Evolutionary conservation across 1,284 basidiomycete species (phyloP).

Genomic region (Exobasidium cylindrosporum): DNA sequence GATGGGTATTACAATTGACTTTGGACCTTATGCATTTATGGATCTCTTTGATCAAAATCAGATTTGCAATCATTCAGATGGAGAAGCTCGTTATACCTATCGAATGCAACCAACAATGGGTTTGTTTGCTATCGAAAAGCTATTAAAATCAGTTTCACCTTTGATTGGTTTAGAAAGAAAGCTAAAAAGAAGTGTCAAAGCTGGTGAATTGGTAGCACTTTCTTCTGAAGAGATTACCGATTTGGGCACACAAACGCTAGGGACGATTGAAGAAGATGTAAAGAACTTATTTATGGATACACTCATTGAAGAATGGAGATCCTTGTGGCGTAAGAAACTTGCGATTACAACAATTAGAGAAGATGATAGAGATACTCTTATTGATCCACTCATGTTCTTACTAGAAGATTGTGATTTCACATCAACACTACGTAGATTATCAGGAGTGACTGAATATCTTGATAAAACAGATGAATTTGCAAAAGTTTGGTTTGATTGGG

Average conservation of each 20-base stretch:
- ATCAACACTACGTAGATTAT: slow-evolving; percentile 32
- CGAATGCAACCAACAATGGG: slow-evolving; percentile 60
- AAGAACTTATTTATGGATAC: slow-evolving; percentile 30
- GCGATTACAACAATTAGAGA: slow-evolving; percentile 26
- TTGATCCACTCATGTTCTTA: slow-evolving; percentile 22
- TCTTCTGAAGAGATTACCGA: slow-evolving; percentile 25
- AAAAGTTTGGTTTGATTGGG: slow-evolving; percentile 28
- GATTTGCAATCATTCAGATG: slow-evolving; percentile 91
- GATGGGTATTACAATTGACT: slow-evolving; percentile 83
- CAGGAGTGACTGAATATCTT: slow-evolving; percentile 24
- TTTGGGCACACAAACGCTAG: slow-evolving; percentile 30
- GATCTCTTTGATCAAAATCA: slow-evolving; percentile 66
- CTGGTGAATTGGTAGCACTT: slow-evolving; percentile 33
- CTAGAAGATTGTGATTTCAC: slow-evolving; percentile 30
- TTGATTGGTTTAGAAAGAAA: slow-evolving; percentile 36
- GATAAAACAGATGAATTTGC: slow-evolving; percentile 23
- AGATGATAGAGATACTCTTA: slow-evolving; percentile 10
- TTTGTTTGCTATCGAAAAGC: slow-evolving; percentile 29
- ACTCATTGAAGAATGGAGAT: slow-evolving; percentile 39
- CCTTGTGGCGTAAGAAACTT: slow-evolving; percentile 30
- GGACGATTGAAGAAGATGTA: slow-evolving; percentile 28
- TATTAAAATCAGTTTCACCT: slow-evolving; percentile 26
- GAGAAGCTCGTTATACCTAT: slow-evolving; percentile 81
- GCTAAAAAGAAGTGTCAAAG: slow-evolving; percentile 39
- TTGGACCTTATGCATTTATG: slow-evolving; percentile 85